Evolutionary conservation across 805 yeast species (phyloP).

Genomic region (Candida sakaeoensis): DNA sequence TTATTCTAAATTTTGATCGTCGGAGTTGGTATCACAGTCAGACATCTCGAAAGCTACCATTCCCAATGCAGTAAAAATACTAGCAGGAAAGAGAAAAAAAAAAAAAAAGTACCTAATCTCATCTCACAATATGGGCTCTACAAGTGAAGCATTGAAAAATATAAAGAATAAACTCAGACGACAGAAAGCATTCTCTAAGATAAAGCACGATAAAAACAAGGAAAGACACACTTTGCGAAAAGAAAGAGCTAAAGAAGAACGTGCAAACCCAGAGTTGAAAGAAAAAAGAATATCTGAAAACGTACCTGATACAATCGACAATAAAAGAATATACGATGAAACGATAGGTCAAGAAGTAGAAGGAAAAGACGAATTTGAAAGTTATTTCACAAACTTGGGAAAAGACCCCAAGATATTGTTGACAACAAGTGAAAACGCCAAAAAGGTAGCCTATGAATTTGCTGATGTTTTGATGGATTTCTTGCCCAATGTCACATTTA

Average conservation of each 20-base stretch:
- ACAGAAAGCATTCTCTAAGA: slow-evolving; percentile 68
- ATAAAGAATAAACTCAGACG: slow-evolving; percentile 78
- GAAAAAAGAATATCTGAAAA: slow-evolving; percentile 76
- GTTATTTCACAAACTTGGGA: slow-evolving; percentile 46
- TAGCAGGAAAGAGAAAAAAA: not conserved
- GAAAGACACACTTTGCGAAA: slow-evolving; percentile 72
- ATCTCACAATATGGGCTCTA: slow-evolving; percentile 15
- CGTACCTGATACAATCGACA: slow-evolving; percentile 79
- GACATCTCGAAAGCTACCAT: not conserved
- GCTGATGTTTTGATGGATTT: slow-evolving; percentile 82
- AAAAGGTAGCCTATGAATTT: slow-evolving; percentile 83
- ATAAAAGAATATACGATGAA: slow-evolving; percentile 82
- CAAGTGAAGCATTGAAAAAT: slow-evolving; percentile 30
- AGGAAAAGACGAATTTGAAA: slow-evolving; percentile 56
- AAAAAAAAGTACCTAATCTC: slow-evolving; percentile 2
- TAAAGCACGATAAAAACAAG: slow-evolving; percentile 73
- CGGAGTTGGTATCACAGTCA: no score
- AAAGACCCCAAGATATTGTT: slow-evolving; percentile 80
- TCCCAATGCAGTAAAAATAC: not conserved
- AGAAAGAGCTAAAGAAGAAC: slow-evolving; percentile 85
- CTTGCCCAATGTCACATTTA: slow-evolving; percentile 80
- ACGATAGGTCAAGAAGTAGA: slow-evolving; percentile 61
- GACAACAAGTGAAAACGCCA: slow-evolving; percentile 86
- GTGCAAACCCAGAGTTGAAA: slow-evolving; percentile 74
- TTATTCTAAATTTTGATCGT: not conserved